These are phyloP conservation scores for Acmispon strigosus DNA, from an alignment of 306 rosid species.

Conservation along the genomic window DNA sequence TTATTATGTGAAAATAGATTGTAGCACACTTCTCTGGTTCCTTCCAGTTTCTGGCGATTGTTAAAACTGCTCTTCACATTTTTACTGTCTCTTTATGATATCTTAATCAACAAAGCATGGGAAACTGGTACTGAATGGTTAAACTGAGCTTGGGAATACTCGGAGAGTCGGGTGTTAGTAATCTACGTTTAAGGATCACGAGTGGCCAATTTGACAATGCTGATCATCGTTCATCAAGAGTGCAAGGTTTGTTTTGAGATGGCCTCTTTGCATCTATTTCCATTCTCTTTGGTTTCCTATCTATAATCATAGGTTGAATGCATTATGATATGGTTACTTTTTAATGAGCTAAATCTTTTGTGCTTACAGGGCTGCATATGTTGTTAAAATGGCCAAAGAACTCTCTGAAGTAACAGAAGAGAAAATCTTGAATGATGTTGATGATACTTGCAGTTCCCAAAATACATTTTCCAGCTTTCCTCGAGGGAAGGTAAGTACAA, in stretches of 20 bases:
- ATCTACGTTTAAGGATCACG: no score
- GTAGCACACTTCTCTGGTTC: neutral
- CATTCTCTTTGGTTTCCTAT: neutral
- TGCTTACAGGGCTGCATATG: slow-evolving; percentile 81
- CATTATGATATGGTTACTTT: no score
- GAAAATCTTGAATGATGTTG: slow-evolving; percentile 62
- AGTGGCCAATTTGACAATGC: no score
- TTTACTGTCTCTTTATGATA: no score
- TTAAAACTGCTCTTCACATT: no score
- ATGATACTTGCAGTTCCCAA: slow-evolving; percentile 83
- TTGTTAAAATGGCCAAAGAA: slow-evolving; percentile 91
- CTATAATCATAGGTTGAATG: neutral
- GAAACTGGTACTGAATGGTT: no score
- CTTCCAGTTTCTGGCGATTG: neutral
- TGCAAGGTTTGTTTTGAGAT: no score
- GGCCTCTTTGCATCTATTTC: neutral
- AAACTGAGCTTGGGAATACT: no score
- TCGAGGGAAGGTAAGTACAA: slow-evolving; percentile 76
- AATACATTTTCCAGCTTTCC: slow-evolving; percentile 93
- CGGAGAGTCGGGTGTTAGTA: no score
- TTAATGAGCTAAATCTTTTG: no score
- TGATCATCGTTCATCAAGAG: no score
- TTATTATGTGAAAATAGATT: neutral
- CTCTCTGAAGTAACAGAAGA: slow-evolving; percentile 75
- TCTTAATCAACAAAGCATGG: no score